Percentiles rank a stretch among this genome's conserved stretches.
phyloP scores from a whole-genome alignment of 306 rosid species.

The Aeschynomene evenia region DNA sequence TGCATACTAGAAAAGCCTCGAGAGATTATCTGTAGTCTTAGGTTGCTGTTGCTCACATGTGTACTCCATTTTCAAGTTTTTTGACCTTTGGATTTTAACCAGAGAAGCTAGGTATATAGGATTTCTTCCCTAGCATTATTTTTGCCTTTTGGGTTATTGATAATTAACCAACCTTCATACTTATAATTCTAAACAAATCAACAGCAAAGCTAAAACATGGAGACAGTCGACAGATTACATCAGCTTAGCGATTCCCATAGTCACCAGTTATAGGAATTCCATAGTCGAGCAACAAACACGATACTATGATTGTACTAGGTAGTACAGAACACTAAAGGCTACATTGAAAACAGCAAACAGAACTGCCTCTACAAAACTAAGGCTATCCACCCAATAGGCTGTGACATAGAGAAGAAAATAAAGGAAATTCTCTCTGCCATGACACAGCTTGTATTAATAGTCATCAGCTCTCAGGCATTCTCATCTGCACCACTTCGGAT shows the following conservation, averaged over 20 bases:
- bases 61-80: background rate
- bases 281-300: slow-evolving; percentile 27
- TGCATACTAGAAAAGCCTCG: background rate
- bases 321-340: slow-evolving; percentile 25
- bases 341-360: slow-evolving; percentile 35
- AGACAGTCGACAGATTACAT: background rate
- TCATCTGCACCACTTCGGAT: slow-evolving; percentile 70
- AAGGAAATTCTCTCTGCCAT: slow-evolving; percentile 1
- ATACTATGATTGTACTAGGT: background rate
- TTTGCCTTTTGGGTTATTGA: background rate
- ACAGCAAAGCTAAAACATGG: background rate
- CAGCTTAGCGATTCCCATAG: background rate
- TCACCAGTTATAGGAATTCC: slow-evolving; percentile 12
- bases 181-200: background rate
- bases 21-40: background rate
- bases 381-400: slow-evolving; percentile 17
- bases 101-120: background rate
- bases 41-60: slow-evolving; percentile 28
- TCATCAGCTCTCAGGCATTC: slow-evolving; percentile 68
- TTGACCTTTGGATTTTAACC: slow-evolving; percentile 7
- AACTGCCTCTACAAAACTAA: slow-evolving; percentile 16
- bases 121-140: background rate
- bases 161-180: background rate
- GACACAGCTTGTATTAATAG: slow-evolving; percentile 9
- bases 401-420: slow-evolving; percentile 24